Percentiles rank a stretch among this genome's conserved stretches.
Evolutionary conservation across 2,329 filamentous ascomycete species (phyloP).

Genomic region (Claviceps monticola): DNA sequence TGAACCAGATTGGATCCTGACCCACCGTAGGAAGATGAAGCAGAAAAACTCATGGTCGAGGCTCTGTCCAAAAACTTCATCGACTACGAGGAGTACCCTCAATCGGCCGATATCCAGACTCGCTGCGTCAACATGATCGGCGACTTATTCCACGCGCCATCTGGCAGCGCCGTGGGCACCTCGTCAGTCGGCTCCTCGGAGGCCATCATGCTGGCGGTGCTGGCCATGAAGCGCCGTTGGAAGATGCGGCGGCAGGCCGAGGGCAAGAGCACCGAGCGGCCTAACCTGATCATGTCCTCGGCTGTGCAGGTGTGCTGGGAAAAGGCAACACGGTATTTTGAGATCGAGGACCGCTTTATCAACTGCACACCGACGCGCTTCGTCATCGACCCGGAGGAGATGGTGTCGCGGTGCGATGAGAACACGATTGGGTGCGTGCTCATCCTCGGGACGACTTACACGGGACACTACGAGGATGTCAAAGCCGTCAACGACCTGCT

Average conservation of each 20-base stretch:
- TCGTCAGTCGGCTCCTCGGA: slow-evolving; percentile 84
- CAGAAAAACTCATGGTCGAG: slow-evolving; percentile 51
- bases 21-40: slow-evolving; percentile 49
- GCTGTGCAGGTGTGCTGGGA: slow-evolving; percentile 98
- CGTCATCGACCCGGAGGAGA: slow-evolving; percentile 49
- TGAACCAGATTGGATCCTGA: slow-evolving; percentile 29
- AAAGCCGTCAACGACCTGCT: slow-evolving; percentile 85
- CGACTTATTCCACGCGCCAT: slow-evolving; percentile 71
- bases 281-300: slow-evolving; percentile 91
- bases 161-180: slow-evolving; percentile 63
- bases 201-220: slow-evolving; percentile 50
- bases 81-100: slow-evolving; percentile 75
- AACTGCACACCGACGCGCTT: slow-evolving; percentile 48
- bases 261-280: slow-evolving; percentile 65
- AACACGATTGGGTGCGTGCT: slow-evolving; percentile 68
- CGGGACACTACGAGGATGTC: slow-evolving; percentile 88
- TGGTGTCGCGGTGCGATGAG: slow-evolving; percentile 24
- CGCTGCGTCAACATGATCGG: slow-evolving; percentile 87
- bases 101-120: slow-evolving; percentile 76
- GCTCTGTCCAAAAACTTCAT: slow-evolving; percentile 93
- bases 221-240: slow-evolving; percentile 23
- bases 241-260: slow-evolving; percentile 56
- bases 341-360: slow-evolving; percentile 77
- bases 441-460: slow-evolving; percentile 88
- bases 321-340: slow-evolving; percentile 79